Percentiles rank a stretch among this genome's conserved stretches.
Evolutionary conservation across 441 rosid genomes (phyloP).

Genomic region (Jatropha podagrica): DNA sequence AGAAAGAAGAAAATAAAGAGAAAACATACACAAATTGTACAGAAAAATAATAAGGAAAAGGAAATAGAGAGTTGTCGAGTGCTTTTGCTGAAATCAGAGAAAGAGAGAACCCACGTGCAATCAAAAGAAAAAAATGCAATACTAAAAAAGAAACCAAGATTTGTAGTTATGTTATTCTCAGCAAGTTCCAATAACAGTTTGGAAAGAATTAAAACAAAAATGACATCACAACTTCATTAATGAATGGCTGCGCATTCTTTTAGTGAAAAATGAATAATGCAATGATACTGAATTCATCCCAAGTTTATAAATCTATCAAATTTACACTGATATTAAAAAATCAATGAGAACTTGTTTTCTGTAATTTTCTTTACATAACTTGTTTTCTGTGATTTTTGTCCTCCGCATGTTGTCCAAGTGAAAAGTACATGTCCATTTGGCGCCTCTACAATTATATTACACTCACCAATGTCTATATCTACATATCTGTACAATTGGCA

Average conservation of each 20-base stretch:
- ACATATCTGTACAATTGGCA: background rate
- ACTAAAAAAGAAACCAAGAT: background rate
- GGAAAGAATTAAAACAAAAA: background rate
- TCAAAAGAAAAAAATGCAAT: background rate
- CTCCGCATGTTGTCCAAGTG: background rate
- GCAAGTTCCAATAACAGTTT: background rate
- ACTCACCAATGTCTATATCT: background rate
- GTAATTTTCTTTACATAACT: background rate
- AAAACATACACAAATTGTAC: background rate
- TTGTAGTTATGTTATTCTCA: background rate
- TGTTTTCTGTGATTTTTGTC: background rate
- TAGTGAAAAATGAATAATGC: background rate
- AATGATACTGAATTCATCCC: background rate
- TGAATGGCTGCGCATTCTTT: background rate
- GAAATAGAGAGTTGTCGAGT: background rate
- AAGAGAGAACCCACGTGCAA: background rate
- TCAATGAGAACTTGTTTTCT: background rate
- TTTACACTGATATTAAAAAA: background rate
- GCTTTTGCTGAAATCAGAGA: background rate
- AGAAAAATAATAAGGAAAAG: background rate
- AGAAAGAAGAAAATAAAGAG: background rate
- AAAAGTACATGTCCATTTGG: background rate
- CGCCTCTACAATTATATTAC: background rate
- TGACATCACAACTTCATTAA: background rate
- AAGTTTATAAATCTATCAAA: background rate